Conservation (phyloP, 169 alveolate genomes). For the Besnoitia besnoiti region DNA sequence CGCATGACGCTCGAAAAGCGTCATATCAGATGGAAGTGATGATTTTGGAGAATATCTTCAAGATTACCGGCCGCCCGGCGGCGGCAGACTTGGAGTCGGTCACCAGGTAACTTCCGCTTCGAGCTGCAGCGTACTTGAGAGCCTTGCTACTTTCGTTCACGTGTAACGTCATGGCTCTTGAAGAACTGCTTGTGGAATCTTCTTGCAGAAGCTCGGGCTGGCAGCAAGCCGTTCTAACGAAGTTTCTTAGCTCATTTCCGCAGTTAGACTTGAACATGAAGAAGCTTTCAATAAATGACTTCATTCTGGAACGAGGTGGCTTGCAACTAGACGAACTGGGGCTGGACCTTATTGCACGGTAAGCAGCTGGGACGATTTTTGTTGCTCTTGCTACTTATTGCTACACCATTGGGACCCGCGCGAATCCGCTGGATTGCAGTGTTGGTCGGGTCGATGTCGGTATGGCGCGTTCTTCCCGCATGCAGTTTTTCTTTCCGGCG, state of each 20-base stretch:
- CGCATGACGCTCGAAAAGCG: slow-evolving; percentile 13
- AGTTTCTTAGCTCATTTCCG: not conserved
- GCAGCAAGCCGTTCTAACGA: not conserved
- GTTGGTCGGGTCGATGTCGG: too few species aligned
- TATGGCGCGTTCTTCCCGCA: too few species aligned
- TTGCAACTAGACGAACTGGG: slow-evolving; percentile 33
- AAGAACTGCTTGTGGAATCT: not conserved
- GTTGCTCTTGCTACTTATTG: not conserved
- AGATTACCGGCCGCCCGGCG: slow-evolving; percentile 28
- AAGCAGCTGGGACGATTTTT: not conserved
- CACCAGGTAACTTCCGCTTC: not conserved
- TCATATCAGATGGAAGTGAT: slow-evolving; percentile 32
- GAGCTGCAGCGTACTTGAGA: too few species aligned
- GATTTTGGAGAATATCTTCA: slow-evolving; percentile 50
- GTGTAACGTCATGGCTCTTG: too few species aligned
- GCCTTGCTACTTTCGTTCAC: too few species aligned
- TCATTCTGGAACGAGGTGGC: slow-evolving; percentile 15
- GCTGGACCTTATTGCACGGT: slow-evolving; percentile 25
- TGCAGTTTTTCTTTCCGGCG: too few species aligned
- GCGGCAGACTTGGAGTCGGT: slow-evolving; percentile 18
- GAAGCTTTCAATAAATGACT: not conserved
- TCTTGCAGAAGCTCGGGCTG: not conserved
- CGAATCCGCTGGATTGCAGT: too few species aligned
- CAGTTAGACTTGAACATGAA: not conserved
- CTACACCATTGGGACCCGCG: too few species aligned